Evolutionary conservation across 306 rosid genomes (phyloP).

Genomic region (Vigna unguiculata): DNA sequence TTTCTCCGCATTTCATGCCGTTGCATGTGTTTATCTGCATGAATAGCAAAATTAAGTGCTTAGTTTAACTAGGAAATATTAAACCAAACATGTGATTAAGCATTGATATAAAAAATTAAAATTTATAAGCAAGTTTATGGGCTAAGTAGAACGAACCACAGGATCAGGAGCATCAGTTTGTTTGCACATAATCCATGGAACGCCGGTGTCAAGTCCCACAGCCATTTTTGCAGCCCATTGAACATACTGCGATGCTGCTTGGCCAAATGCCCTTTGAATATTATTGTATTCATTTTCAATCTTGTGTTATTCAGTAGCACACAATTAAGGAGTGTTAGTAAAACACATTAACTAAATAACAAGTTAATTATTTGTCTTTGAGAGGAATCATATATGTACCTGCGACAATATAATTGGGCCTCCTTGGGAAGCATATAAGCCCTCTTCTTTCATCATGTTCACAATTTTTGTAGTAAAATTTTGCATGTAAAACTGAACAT

Average conservation of each 20-base stretch:
- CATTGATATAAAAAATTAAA: neutral
- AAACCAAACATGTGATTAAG: neutral
- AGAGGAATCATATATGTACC: conserved; percentile 12
- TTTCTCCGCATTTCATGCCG: conserved; percentile 79
- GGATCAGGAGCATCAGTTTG: conserved; percentile 87
- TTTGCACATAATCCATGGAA: conserved; percentile 90
- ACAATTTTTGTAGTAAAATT: conserved; percentile 76
- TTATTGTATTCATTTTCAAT: conserved; percentile 80
- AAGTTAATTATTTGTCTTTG: neutral
- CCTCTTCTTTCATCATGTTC: conserved; percentile 69
- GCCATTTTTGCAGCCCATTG: conserved; percentile 81
- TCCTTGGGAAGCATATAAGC: conserved; percentile 82
- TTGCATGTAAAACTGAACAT: conserved; percentile 71
- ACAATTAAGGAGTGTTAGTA: neutral
- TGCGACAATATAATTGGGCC: conserved; percentile 81
- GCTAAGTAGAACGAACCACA: conserved; percentile 52
- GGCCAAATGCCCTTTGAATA: conserved; percentile 59
- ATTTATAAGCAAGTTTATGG: neutral
- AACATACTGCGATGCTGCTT: conserved; percentile 54
- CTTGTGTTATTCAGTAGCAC: conserved; percentile 34
- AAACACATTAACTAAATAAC: neutral
- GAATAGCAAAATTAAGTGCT: neutral
- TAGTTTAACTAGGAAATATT: no score
- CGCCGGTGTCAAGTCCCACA: conserved; percentile 70
- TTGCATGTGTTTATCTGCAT: conserved; percentile 80